Evolutionary conservation across 345 rosid genomes (phyloP).

Genomic region (Boechera divaricarpa): DNA sequence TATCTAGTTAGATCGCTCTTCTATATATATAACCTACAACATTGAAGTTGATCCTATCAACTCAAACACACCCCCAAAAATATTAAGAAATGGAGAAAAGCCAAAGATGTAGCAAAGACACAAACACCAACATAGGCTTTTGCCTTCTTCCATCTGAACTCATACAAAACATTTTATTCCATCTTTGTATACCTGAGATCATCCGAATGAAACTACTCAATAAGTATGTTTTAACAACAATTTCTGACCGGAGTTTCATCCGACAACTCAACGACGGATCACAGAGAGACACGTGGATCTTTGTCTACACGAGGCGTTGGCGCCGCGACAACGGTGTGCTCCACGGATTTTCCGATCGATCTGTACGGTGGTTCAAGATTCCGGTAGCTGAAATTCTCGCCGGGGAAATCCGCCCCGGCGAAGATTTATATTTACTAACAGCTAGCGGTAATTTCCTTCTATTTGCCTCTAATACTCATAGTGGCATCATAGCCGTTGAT

Average conservation of each 20-base stretch:
- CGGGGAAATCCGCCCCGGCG: slow-evolving; percentile 50
- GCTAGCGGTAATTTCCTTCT: slow-evolving; percentile 63
- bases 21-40: slow-evolving; percentile 36
- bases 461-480: slow-evolving; percentile 63
- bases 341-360: slow-evolving; percentile 59
- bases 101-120: slow-evolving; percentile 42
- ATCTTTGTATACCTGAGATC: slow-evolving; percentile 68
- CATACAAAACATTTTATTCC: slow-evolving; percentile 67
- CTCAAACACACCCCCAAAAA: slow-evolving; percentile 4
- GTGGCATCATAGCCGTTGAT: slow-evolving; percentile 65
- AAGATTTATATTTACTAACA: slow-evolving; percentile 62
- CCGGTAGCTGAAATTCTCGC: slow-evolving; percentile 52
- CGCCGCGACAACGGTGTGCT: slow-evolving; percentile 54
- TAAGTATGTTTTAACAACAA: slow-evolving; percentile 48
- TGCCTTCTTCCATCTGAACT: slow-evolving; percentile 84
- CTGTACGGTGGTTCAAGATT: slow-evolving; percentile 65
- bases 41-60: slow-evolving; percentile 28
- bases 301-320: slow-evolving; percentile 81
- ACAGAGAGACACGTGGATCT: slow-evolving; percentile 65
- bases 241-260: slow-evolving; percentile 64
- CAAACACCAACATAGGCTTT: slow-evolving; percentile 54
- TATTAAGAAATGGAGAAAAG: slow-evolving; percentile 35
- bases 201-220: slow-evolving; percentile 59
- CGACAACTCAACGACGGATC: slow-evolving; percentile 58
- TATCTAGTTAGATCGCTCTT: neutral